Conservation (phyloP, 352 stramenopile species). For the Globisporangium parvum region DNA sequence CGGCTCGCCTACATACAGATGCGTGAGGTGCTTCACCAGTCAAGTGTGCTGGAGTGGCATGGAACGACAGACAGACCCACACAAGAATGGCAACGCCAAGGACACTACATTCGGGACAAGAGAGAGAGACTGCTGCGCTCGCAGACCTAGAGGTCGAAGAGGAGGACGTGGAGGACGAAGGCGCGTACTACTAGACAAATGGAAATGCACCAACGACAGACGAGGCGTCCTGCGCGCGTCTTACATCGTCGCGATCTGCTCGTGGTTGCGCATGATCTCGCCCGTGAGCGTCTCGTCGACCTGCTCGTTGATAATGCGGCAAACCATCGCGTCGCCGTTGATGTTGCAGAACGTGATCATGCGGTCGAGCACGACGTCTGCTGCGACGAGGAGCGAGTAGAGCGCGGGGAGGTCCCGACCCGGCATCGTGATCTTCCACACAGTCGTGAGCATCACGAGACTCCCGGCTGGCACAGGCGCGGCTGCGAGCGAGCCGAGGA, state of each 20-base stretch:
- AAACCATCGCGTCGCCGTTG: slow-evolving; percentile 66
- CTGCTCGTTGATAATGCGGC: slow-evolving; percentile 65
- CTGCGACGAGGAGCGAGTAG: slow-evolving; percentile 57
- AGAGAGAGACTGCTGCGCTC: background rate
- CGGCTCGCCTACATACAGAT: too few species aligned
- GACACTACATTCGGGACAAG: too few species aligned
- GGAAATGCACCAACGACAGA: too few species aligned
- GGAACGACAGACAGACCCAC: too few species aligned
- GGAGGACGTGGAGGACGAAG: background rate
- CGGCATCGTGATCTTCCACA: slow-evolving; percentile 70
- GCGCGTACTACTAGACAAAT: background rate
- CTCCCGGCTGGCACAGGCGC: slow-evolving; percentile 52
- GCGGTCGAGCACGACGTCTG: slow-evolving; percentile 69
- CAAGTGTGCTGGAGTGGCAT: too few species aligned
- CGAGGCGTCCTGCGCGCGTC: background rate
- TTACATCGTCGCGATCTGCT: slow-evolving; percentile 15
- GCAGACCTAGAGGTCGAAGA: background rate
- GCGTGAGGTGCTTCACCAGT: too few species aligned
- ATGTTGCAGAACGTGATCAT: slow-evolving; percentile 74
- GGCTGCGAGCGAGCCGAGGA: slow-evolving; percentile 55
- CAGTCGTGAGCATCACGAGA: slow-evolving; percentile 55
- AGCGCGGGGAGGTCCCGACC: slow-evolving; percentile 39
- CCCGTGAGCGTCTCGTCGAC: slow-evolving; percentile 11
- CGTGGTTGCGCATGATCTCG: slow-evolving; percentile 19
- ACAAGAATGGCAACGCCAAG: too few species aligned